A percentile compares a stretch with the other conserved stretches of the same genome.
Conservation (phyloP, 257 asterid genomes). For the Solanum gracilifrons region DNA sequence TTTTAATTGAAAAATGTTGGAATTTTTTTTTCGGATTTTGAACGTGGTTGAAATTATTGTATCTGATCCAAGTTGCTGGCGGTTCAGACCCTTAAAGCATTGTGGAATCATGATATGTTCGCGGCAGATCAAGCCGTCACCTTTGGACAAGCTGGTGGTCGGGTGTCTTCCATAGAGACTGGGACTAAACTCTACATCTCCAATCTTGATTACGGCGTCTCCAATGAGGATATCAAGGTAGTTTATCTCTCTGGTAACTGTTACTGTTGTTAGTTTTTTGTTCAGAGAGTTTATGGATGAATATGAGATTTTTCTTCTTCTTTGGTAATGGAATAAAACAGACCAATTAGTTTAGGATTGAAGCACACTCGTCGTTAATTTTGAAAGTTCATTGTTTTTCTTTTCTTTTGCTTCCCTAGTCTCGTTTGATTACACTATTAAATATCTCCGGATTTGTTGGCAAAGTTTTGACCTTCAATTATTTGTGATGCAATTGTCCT, state of each 20-base stretch:
- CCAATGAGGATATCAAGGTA: slow-evolving; percentile 86
- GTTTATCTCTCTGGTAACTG: not conserved
- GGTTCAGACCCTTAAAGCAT: slow-evolving; percentile 67
- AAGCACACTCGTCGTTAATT: not conserved
- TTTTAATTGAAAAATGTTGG: not conserved
- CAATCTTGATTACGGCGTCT: slow-evolving; percentile 83
- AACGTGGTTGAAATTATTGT: not conserved
- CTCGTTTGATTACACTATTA: not conserved
- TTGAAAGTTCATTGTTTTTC: not conserved
- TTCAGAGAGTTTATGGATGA: too few species aligned
- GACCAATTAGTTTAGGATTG: not conserved
- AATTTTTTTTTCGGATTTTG: not conserved
- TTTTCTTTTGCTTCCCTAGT: not conserved
- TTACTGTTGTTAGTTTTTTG: not conserved
- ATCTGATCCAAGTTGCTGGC: not conserved
- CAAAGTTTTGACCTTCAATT: not conserved
- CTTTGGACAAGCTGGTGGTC: slow-evolving; percentile 25
- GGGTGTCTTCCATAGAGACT: slow-evolving; percentile 69
- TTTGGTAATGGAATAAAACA: not conserved
- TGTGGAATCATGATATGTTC: slow-evolving; percentile 86
- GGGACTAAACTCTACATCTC: slow-evolving; percentile 89
- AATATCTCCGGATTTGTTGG: not conserved
- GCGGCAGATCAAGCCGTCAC: slow-evolving; percentile 13
- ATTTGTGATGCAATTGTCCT: not conserved
- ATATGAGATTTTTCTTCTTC: not conserved